Base-by-base conservation (phyloP, 768 basidiomycete species). In the Lactarius trivialis region DNA sequence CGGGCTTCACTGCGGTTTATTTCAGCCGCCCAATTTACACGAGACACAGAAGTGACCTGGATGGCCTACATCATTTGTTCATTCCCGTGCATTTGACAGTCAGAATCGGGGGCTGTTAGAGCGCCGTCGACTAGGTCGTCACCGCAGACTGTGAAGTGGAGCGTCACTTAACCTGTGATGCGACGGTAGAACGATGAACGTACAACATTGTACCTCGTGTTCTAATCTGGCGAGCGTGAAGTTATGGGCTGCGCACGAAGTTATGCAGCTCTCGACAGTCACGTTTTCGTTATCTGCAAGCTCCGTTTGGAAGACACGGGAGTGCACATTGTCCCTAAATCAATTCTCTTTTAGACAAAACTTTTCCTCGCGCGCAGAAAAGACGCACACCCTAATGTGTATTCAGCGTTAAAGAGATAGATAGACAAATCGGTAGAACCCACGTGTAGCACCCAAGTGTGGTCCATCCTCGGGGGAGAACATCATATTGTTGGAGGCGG, bases 61-160 rank as follows among this genome's bases (percentile, higher is more conserved):
- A 19, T 11, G 0, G 71, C 85, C 66, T 66, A 88, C 88, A 81
- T 77, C 11, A 81, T 39, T 61, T 84, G 85, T 21, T 90, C 92
- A 21, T 79, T 79, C 63, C 93, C 94, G 0, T 77, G 78, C 86
- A 86, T 88, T 70, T 80, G 82, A 69, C 93, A 95, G 39, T 78
- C 78, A 4, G 75, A 72, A 2, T 80, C 79, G 1, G 75, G 64
- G 0, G 79, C 81, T 14, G 68, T 54, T 1, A 78, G 80, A 2
- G 87, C 89, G 14, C 85, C 86, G 28, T 81, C 78, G 15, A 84
- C 75, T 51, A 92, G 74, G 11, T 76, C 73, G 68, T 90, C 78
- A 4, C 88, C 89, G 66, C 92, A 94, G 73, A 84, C 87, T 89
- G 62, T 12, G 53, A 58, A 33, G 68, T 1, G 52, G 61, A 48